A percentile compares a stretch with the other conserved stretches of the same genome.
Evolutionary conservation across 202 grass and related monocot species (phyloP).

Genomic region (Dendrocalamus latiflorus): DNA sequence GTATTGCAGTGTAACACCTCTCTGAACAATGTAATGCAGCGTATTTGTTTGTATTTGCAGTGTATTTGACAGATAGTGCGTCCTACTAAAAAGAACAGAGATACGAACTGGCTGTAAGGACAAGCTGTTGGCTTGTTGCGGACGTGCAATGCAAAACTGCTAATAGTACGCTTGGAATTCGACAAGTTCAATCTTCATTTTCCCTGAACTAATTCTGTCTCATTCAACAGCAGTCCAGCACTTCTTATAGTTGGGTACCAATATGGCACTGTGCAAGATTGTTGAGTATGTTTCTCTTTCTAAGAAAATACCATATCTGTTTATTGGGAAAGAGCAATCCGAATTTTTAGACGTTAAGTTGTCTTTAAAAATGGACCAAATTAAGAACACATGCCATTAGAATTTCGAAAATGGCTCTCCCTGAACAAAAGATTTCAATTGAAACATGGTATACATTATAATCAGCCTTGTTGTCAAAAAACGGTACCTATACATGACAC

Average conservation of each 20-base stretch:
- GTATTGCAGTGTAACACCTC: not conserved
- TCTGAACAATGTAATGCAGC: not conserved
- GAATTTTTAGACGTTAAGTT: not conserved
- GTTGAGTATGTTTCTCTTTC: not conserved
- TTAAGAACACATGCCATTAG: not conserved
- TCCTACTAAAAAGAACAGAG: not conserved
- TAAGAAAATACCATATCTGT: not conserved
- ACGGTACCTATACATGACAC: constrained; percentile 43
- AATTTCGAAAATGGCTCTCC: not conserved
- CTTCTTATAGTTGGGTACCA: not conserved
- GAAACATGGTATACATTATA: constrained; percentile 34
- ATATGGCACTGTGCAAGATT: not conserved
- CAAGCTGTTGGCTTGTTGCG: not conserved
- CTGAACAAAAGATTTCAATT: constrained; percentile 3
- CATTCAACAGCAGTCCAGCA: not conserved
- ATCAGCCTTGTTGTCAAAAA: constrained; percentile 26
- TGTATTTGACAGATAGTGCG: not conserved
- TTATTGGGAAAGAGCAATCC: not conserved
- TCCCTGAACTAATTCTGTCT: not conserved
- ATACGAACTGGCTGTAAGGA: not conserved
- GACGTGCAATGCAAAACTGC: not conserved
- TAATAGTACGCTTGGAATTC: not conserved
- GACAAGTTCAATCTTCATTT: not conserved
- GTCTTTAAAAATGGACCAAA: not conserved
- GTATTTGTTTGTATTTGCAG: not conserved